Conservation (phyloP, 2,329 filamentous ascomycete species). For the Epichloe uncinata region DNA sequence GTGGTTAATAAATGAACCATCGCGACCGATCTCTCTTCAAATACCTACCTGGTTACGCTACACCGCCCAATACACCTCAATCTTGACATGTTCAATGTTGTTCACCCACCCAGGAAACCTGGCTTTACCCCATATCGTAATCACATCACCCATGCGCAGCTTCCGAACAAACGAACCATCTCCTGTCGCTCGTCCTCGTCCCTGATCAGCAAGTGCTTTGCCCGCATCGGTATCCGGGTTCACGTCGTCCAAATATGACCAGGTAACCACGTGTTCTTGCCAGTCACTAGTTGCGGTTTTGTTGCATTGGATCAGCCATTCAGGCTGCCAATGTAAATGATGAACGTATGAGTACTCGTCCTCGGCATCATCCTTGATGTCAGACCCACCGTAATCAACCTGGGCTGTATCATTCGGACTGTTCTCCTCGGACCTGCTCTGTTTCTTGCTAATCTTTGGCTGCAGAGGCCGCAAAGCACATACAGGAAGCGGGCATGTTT, state of each 20-base stretch:
- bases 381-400: not conserved
- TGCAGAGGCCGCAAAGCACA: slow-evolving; percentile 24
- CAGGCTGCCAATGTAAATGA: slow-evolving; percentile 18
- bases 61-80: slow-evolving; percentile 48
- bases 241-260: slow-evolving; percentile 38
- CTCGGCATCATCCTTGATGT: not conserved
- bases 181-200: slow-evolving; percentile 36
- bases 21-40: no score
- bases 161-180: slow-evolving; percentile 42
- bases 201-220: slow-evolving; percentile 24
- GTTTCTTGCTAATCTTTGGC: slow-evolving; percentile 14
- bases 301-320: slow-evolving; percentile 37
- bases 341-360: slow-evolving; percentile 23
- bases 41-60: slow-evolving; percentile 16
- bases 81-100: slow-evolving; percentile 30
- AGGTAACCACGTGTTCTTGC: slow-evolving; percentile 35
- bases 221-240: slow-evolving; percentile 28
- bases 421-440: not conserved
- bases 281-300: slow-evolving; percentile 19
- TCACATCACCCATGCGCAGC: slow-evolving; percentile 44
- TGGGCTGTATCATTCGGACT: not conserved
- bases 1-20: no score
- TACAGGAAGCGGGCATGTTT: slow-evolving; percentile 15
- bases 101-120: slow-evolving; percentile 44
- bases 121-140: slow-evolving; percentile 48